These are phyloP conservation scores for Clonostachys sp. DNA, from an alignment of 2,329 filamentous ascomycete genomes.

Conservation along the genomic window DNA sequence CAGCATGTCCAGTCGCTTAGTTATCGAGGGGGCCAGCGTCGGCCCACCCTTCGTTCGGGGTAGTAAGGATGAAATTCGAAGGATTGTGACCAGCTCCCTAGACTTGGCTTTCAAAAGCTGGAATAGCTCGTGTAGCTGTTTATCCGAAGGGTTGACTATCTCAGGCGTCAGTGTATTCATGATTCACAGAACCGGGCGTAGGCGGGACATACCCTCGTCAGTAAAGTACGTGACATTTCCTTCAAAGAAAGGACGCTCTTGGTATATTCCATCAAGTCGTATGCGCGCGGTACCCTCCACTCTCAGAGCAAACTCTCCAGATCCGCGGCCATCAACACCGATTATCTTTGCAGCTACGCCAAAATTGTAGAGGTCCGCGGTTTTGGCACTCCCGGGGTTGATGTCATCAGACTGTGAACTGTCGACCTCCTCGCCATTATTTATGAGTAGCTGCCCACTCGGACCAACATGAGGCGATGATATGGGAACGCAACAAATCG, in stretches of 20 bases:
- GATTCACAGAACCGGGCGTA: not conserved
- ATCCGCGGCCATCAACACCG: conserved; percentile 70
- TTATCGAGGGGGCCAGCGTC: conserved; percentile 76
- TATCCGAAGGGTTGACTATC: conserved; percentile 36
- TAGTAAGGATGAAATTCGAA: conserved; percentile 81
- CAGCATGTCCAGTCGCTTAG: conserved; percentile 79
- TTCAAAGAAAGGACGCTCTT: conserved; percentile 83
- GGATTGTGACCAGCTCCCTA: conserved; percentile 77
- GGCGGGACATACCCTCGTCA: conserved; percentile 54
- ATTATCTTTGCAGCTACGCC: conserved; percentile 78
- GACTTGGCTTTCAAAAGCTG: conserved; percentile 78
- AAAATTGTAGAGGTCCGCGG: conserved; percentile 74
- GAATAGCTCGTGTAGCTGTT: conserved; percentile 67
- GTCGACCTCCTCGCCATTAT: conserved; percentile 53
- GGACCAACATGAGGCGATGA: conserved; percentile 68
- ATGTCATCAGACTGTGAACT: conserved; percentile 36
- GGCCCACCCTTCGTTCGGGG: conserved; percentile 61
- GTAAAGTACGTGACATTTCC: conserved; percentile 68
- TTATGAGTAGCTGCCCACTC: conserved; percentile 72
- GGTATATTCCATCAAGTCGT: conserved; percentile 57
- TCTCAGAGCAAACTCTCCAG: conserved; percentile 74
- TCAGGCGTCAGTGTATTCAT: not conserved
- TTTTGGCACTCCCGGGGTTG: conserved; percentile 55
- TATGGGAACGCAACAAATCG: conserved; percentile 84
- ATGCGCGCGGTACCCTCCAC: conserved; percentile 83